These are phyloP conservation scores for Cercophora samala DNA, from an alignment of 495 filamentous ascomycete genomes.

Conservation along the genomic window DNA sequence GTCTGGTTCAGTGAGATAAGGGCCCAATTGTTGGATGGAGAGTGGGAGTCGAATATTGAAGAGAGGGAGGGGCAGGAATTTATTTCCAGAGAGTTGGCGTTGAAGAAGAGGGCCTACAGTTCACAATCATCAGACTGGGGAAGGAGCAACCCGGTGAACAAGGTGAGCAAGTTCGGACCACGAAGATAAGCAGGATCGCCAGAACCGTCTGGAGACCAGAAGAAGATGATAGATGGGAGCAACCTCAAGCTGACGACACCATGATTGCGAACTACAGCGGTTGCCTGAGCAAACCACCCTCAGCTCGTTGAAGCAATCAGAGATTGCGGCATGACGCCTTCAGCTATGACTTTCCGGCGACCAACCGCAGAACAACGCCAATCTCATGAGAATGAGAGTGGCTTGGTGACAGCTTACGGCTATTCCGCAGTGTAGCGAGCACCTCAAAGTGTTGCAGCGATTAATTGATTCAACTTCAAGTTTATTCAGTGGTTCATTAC, in stretches of 20 bases:
- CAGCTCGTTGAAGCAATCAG: not conserved
- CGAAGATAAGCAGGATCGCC: not conserved
- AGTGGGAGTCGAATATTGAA: not conserved
- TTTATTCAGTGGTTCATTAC: not conserved
- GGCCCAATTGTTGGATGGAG: not conserved
- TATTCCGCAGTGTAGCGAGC: not conserved
- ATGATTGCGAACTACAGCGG: not conserved
- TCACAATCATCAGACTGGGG: too few species aligned
- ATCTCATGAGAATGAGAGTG: not conserved
- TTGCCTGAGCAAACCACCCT: not conserved
- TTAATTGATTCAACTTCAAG: not conserved
- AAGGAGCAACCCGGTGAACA: not conserved
- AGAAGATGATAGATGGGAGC: not conserved
- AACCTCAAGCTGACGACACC: not conserved
- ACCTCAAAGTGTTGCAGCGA: not conserved
- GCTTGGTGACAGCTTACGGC: not conserved
- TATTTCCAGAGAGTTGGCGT: not conserved
- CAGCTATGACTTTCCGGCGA: not conserved
- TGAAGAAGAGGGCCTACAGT: too few species aligned
- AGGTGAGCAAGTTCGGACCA: not conserved
- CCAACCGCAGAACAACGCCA: not conserved
- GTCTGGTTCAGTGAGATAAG: not conserved
- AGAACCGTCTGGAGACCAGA: not conserved
- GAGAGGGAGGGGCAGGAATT: not conserved
- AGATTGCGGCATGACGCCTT: not conserved